A percentile compares a stretch with the other conserved stretches of the same genome.
Conservation (phyloP, 768 basidiomycete genomes). For the Amanita pseudoporphyria region DNA sequence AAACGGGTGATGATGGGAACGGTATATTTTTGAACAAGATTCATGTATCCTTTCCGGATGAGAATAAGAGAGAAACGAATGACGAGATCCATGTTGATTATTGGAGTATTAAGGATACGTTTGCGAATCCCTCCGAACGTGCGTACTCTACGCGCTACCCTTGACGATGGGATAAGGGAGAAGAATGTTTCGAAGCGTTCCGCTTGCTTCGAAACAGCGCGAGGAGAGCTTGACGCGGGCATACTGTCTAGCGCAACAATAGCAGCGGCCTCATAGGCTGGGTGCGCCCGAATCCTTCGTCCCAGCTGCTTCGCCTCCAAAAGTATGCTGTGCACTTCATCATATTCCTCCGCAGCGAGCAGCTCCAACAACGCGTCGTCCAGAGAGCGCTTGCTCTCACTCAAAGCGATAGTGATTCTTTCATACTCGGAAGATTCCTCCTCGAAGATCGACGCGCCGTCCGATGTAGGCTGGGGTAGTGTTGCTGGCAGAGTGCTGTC, state of each 20-base stretch:
- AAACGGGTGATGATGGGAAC: constrained; percentile 35
- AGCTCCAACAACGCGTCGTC: constrained; percentile 15
- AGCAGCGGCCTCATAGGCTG: constrained; percentile 21
- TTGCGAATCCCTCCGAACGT: constrained; percentile 15
- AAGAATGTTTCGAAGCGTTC: constrained; percentile 12
- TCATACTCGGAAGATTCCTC: constrained; percentile 20
- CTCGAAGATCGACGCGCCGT: constrained; percentile 24
- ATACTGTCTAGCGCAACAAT: constrained; percentile 12
- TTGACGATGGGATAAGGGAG: constrained; percentile 10
- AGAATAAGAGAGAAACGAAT: constrained; percentile 23
- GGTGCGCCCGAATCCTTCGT: constrained; percentile 19
- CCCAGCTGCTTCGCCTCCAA: constrained; percentile 22
- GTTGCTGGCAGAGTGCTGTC: constrained; percentile 19
- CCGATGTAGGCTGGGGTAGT: constrained; percentile 17
- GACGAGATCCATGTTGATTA: constrained; percentile 19
- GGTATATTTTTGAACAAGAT: constrained; percentile 13
- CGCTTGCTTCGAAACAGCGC: background rate
- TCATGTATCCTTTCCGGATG: constrained; percentile 29
- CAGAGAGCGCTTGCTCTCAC: constrained; percentile 9
- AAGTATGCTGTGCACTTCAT: constrained; percentile 22
- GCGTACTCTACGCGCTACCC: constrained; percentile 1
- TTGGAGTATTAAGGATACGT: constrained; percentile 16
- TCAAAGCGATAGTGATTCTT: constrained; percentile 6
- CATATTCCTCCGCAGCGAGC: constrained; percentile 14
- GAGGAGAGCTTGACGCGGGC: background rate